These are phyloP conservation scores for Grosmannia serpens DNA, from an alignment of 2,329 filamentous ascomycete species.

Conservation along the genomic window DNA sequence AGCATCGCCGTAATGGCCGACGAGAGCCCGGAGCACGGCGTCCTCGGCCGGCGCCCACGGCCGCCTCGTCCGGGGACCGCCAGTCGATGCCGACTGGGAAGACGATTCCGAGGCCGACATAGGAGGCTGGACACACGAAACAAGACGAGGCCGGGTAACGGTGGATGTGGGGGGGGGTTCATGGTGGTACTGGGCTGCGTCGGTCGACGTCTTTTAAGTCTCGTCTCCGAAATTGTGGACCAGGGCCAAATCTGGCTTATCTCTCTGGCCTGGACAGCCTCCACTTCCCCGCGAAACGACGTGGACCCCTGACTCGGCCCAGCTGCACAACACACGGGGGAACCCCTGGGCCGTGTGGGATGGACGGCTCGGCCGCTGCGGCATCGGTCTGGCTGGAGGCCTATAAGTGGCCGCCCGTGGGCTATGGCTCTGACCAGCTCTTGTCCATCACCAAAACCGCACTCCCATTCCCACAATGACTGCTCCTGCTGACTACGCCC, in stretches of 20 bases:
- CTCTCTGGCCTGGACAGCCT: not conserved
- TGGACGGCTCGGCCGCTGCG: not conserved
- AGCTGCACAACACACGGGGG: not conserved
- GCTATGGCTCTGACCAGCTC: too few relatives aligned
- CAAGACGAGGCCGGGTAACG: not conserved
- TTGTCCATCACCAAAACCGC: too few relatives aligned
- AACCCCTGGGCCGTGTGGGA: not conserved
- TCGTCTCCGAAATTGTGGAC: not conserved
- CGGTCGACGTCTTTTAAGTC: not conserved
- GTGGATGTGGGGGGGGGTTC: not conserved
- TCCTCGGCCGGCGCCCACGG: not conserved
- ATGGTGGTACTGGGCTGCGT: not conserved
- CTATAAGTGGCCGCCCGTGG: not conserved
- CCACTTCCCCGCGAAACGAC: not conserved
- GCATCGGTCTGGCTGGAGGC: not conserved
- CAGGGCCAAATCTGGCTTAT: not conserved
- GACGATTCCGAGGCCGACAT: not conserved
- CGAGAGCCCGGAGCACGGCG: not conserved
- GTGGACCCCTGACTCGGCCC: not conserved
- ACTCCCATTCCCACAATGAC: not conserved
- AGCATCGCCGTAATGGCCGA: constrained; percentile 1
- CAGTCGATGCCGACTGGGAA: not conserved
- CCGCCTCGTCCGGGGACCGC: not conserved
- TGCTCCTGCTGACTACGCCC: constrained; percentile 14
- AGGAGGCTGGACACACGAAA: not conserved